Percentiles rank a stretch among this genome's conserved stretches.
Conservation (phyloP, 2,329 filamentous ascomycete species). For the Fusarium tricinctum region DNA sequence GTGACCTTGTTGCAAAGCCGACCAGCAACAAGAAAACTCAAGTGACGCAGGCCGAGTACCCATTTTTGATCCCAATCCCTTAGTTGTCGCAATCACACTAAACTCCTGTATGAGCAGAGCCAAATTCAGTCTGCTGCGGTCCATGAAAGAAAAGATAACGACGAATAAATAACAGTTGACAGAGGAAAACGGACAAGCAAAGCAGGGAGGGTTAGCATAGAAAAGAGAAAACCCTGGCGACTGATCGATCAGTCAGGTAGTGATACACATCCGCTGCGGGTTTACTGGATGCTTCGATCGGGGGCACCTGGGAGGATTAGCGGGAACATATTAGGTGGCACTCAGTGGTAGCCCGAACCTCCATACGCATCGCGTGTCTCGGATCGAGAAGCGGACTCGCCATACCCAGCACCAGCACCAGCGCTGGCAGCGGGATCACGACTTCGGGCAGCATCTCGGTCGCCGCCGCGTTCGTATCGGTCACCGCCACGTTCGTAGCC, state of each 20-base stretch:
- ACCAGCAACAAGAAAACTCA: constrained; percentile 55
- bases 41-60: constrained; percentile 54
- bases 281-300: constrained; percentile 50
- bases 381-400: constrained; percentile 59
- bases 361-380: constrained; percentile 61
- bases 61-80: constrained; percentile 54
- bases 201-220: constrained; percentile 47
- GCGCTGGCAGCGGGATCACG: constrained; percentile 57
- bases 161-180: constrained; percentile 44
- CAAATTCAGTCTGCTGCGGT: constrained; percentile 50
- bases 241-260: constrained; percentile 35
- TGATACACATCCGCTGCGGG: constrained; percentile 26
- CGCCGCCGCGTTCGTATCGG: constrained; percentile 63
- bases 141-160: constrained; percentile 50
- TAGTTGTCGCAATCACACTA: constrained; percentile 56
- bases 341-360: constrained; percentile 54
- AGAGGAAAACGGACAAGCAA: constrained; percentile 49
- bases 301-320: constrained; percentile 53
- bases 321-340: constrained; percentile 37
- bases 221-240: constrained; percentile 45
- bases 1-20: constrained; percentile 56
- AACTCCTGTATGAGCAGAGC: constrained; percentile 56
- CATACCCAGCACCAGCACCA: constrained; percentile 55
- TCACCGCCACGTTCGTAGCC: constrained; percentile 61
- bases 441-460: constrained; percentile 58